Evolutionary conservation across 2,329 filamentous ascomycete genomes (phyloP), one percentile per base, ranked within the genome.

Genomic region (Neodidymelliopsis sp.): DNA sequence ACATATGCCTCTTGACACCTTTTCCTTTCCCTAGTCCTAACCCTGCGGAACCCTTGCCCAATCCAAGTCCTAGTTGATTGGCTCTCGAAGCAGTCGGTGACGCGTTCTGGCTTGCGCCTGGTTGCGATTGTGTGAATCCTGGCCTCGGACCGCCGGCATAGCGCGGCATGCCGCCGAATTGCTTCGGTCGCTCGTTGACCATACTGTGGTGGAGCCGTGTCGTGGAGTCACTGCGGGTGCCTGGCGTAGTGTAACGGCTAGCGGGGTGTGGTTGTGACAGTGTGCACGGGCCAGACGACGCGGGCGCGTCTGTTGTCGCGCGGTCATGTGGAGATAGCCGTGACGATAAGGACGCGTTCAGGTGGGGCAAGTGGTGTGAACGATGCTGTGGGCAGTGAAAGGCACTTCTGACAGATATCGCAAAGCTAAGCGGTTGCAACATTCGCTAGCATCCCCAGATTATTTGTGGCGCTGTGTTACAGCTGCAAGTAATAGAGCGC

Each of bases 1-100:
- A 68, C 67, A 54, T 54, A 30, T 72, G 64, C 1, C 69, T 39
- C 20, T 64, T 68, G 1, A 60, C n/a, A 0, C 41, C 49, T 3
- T 61, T 60, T 0, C 54, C 57, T 22, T 62, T 61, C 0, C 62
- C 66, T 10, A 59, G 35, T 1, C 64, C 63, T 2, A 63, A 18
- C 0, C 58, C 61, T 0, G 20, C 42, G 1, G 29, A 49, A 8
- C 59, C 53, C 18, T 61, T 64, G 4, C 63, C 63, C 4, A 63
- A 18, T 1, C 63, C 65, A 0, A 67, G 40, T 0, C 63, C 57
- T 1, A 58, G 35, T n/a, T 59, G 39, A 2, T 35, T 46, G 0
- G 52, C 54, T 11, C 60, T 54, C 1, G 61, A 55, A 5, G 42
- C 46, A 7, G 28, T 33, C 18, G 39, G 7, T 25, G 24, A 1